Conservation (phyloP, 1,284 basidiomycete species). For the Marasmius oreades region DNA sequence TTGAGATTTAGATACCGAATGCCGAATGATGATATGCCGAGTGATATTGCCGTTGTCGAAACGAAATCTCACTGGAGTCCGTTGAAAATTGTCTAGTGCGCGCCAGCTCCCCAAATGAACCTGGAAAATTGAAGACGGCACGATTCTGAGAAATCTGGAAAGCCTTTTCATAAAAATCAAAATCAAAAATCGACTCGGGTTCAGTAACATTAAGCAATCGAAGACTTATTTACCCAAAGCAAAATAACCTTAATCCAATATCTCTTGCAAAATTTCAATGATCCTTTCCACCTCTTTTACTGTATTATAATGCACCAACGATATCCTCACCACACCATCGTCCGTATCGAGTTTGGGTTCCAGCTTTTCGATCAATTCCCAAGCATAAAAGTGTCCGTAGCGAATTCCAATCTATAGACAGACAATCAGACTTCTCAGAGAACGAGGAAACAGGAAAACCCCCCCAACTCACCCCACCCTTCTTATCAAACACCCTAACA, state of each 20-base stretch:
- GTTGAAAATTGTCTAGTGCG: no score
- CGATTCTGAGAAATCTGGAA: no score
- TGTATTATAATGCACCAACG: constrained; percentile 81
- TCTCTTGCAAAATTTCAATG: constrained; percentile 49
- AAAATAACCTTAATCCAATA: constrained; percentile 25
- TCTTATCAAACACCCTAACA: constrained; percentile 59
- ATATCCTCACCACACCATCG: constrained; percentile 73
- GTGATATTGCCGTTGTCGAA: no score
- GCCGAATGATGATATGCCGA: no score
- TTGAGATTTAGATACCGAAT: no score
- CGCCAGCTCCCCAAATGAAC: no score
- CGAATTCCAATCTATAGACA: constrained; percentile 7
- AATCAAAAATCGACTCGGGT: no score
- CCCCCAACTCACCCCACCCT: constrained; percentile 50
- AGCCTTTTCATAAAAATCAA: no score
- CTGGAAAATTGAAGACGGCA: no score
- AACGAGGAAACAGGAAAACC: neutral
- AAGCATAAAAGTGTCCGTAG: constrained; percentile 79
- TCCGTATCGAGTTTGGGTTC: constrained; percentile 51
- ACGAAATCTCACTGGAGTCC: no score
- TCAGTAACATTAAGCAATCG: no score
- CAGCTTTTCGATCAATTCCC: constrained; percentile 54
- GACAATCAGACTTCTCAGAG: neutral
- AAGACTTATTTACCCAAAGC: no score
- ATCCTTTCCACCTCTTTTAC: constrained; percentile 62